phyloP scores from a whole-genome alignment of 495 filamentous ascomycete species.

The Trichodelitschia bisporula region DNA sequence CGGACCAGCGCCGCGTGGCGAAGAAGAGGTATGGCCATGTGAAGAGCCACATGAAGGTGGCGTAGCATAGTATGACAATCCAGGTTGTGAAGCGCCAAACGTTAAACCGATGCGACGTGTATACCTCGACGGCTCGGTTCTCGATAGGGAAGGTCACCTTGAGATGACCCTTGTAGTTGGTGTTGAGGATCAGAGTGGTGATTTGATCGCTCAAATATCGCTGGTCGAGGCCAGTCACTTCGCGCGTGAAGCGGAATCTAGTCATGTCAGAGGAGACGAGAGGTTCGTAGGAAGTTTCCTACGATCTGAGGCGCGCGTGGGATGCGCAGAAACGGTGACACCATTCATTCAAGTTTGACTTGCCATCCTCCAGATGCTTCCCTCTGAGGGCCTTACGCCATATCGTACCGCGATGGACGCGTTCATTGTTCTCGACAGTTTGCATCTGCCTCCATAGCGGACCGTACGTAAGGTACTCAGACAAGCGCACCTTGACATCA shows the following conservation, averaged over 20 bases:
- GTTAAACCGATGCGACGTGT: constrained; percentile 28
- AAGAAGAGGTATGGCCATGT: constrained; percentile 39
- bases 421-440: constrained; percentile 11
- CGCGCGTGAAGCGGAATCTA: constrained; percentile 23
- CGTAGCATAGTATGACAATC: constrained; percentile 31
- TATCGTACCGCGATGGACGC: constrained; percentile 11
- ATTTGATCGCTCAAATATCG: constrained; percentile 20
- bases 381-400: constrained; percentile 8
- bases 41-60: constrained; percentile 35
- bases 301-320: constrained; percentile 22
- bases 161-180: constrained; percentile 34
- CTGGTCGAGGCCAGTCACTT: constrained; percentile 25
- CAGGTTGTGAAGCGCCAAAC: constrained; percentile 29
- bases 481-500: constrained; percentile 2
- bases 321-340: constrained; percentile 29
- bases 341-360: constrained; percentile 21
- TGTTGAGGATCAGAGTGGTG: constrained; percentile 22
- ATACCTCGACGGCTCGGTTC: constrained; percentile 23
- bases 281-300: constrained; percentile 2
- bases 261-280: not conserved
- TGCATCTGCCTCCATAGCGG: constrained; percentile 3
- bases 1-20: constrained; percentile 32
- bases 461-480: constrained; percentile 1
- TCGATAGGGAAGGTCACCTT: constrained; percentile 25
- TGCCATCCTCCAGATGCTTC: constrained; percentile 9